Evolutionary conservation across 345 rosid species (phyloP).

Genomic region (Syzygium jambos): DNA sequence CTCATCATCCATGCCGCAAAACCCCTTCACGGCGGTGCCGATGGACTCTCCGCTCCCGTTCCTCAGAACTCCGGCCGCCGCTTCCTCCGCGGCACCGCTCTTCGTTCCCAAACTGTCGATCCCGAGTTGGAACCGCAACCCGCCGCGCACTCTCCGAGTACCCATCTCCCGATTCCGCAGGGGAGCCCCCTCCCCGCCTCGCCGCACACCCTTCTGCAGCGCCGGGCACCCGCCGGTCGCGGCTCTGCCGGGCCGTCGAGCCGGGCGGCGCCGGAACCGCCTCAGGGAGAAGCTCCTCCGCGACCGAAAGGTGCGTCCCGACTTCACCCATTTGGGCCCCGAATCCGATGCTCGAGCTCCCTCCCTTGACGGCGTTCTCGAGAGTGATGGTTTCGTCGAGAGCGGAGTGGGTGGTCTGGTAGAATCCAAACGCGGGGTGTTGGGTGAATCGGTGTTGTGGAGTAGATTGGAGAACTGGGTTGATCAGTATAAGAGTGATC

Average conservation of each 20-base stretch:
- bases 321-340: conserved; percentile 14
- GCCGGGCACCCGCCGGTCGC: conserved; percentile 22
- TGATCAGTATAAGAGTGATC: conserved; percentile 48
- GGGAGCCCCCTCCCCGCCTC: conserved; percentile 5
- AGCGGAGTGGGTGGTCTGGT: conserved; percentile 1
- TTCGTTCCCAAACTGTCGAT: conserved; percentile 20
- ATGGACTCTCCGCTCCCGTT: conserved; percentile 1
- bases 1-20: not conserved
- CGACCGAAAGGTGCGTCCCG: conserved; percentile 46
- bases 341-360: conserved; percentile 17
- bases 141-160: conserved; percentile 3
- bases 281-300: conserved; percentile 54
- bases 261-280: conserved; percentile 47
- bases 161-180: conserved; percentile 15
- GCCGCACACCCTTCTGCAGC: conserved; percentile 2
- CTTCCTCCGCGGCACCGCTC: conserved; percentile 4
- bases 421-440: conserved; percentile 5
- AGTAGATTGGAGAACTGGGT: conserved; percentile 63
- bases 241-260: conserved; percentile 43
- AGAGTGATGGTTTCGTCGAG: conserved; percentile 7
- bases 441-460: conserved; percentile 38
- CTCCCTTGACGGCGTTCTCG: not conserved
- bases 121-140: conserved; percentile 9
- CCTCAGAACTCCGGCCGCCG: conserved; percentile 12
- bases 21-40: conserved; percentile 16